Evolutionary conservation across 345 rosid species (phyloP).

Genomic region (Melaleuca alternifolia): DNA sequence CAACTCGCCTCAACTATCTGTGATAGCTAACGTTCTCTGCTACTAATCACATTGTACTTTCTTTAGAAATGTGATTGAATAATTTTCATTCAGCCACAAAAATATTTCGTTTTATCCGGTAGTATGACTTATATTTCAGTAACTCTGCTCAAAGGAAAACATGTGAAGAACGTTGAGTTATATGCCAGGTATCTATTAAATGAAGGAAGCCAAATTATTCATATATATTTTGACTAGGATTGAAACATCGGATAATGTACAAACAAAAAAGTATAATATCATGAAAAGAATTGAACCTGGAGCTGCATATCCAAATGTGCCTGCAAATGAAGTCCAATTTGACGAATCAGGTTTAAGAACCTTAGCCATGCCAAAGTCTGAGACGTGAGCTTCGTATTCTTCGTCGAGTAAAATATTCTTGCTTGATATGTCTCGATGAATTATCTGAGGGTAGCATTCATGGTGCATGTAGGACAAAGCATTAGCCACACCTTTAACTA

Average conservation of each 20-base stretch:
- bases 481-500: background rate
- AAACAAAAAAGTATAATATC: no score
- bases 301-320: conserved; percentile 2
- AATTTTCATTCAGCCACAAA: no score
- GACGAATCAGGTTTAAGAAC: background rate
- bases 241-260: no score
- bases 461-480: conserved; percentile 1
- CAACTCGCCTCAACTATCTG: background rate
- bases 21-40: background rate
- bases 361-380: conserved; percentile 1
- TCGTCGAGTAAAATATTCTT: background rate
- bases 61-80: no score
- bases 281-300: background rate
- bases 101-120: no score
- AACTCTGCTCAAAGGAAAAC: background rate
- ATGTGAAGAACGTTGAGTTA: background rate
- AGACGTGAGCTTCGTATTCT: background rate
- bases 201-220: background rate
- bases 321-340: conserved; percentile 1
- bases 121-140: background rate
- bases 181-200: background rate
- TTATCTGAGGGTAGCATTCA: background rate
- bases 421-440: conserved; percentile 6
- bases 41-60: no score
- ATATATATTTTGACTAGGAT: no score